Evolutionary conservation across 2,329 filamentous ascomycete genomes (phyloP).

Genomic region (Verticillium klebahnii): DNA sequence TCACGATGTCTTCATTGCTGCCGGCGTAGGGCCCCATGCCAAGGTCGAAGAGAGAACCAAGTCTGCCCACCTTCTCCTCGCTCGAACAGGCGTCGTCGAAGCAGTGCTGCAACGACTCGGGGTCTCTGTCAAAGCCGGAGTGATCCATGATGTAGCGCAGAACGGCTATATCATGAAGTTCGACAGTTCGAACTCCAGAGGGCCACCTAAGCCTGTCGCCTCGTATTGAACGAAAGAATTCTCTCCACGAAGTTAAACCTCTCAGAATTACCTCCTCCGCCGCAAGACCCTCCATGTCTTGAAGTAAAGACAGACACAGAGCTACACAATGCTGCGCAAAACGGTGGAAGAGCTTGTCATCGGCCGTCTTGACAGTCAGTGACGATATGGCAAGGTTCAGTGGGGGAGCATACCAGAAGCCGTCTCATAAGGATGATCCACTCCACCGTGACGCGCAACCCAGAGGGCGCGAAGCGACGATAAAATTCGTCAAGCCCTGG

Average conservation of each 20-base stretch:
- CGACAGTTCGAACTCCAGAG: background rate
- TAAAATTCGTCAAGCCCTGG: background rate
- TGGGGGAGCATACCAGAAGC: background rate
- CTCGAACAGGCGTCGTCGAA: background rate
- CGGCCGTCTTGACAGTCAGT: background rate
- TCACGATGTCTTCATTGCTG: background rate
- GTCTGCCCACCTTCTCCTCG: background rate
- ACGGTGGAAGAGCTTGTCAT: background rate
- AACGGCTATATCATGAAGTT: background rate
- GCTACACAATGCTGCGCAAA: no score
- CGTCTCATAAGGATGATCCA: background rate
- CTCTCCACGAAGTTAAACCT: background rate
- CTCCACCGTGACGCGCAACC: background rate
- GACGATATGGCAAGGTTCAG: background rate
- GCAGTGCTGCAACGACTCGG: background rate
- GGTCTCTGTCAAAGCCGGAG: background rate
- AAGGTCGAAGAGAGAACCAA: background rate
- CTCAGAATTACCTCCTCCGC: background rate
- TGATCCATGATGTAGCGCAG: background rate
- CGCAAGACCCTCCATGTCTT: background rate
- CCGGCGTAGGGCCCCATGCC: background rate
- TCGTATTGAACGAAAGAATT: background rate
- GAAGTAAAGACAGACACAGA: no score
- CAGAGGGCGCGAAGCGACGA: background rate
- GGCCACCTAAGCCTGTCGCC: background rate